Base-by-base conservation (phyloP, 306 rosid species). In the Erythrophleum fordii region DNA sequence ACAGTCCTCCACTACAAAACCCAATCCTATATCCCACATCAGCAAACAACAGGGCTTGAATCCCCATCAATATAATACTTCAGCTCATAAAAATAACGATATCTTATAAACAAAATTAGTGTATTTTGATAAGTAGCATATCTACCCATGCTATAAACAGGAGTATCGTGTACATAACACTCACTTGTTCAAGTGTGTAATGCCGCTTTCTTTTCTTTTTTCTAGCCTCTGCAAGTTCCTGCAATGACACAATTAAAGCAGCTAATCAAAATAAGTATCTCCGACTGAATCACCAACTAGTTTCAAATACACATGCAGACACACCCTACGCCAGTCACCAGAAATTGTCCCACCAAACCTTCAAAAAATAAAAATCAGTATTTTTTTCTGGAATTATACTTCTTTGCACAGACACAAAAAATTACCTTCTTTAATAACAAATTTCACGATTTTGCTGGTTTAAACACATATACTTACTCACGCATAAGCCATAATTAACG, bases 121-220 rank as follows among this genome's bases (percentile, higher is more conserved):
- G 29, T 53, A 6, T 28, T 23, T 2, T 17, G 16, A 48, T 76
- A 20, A 62, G 18, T 31, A 31, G 34, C 69, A 74, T 22, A 17
- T 73, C 23, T 35, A 60, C 25, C 52, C 23, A 35, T 6, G 23
- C 61, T 18, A 31, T 2, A 7, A 25, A 51, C 2, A 51, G 48
- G 20, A 49, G 39, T 37, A 14, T 52, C 23, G 11, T 22, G 49
- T 3, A 3, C 5, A 7, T 42, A 52, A 84, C 0, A 39, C 92
- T 83, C 69, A 91, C 98, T 78, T 89, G 98, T 74, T 95, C 98
- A 67, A 95, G 89, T 65, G 82, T 78, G 80, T 78, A 93, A 79
- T 95, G 92, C 14, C 86, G 90, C 82, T 88, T 95, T 77, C 99
- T 87, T 89, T 87, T 95, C 93, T 86, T 93, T 84, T 95, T 95